Base-by-base conservation (phyloP, 441 rosid genomes). In the Isatis lusitanica region DNA sequence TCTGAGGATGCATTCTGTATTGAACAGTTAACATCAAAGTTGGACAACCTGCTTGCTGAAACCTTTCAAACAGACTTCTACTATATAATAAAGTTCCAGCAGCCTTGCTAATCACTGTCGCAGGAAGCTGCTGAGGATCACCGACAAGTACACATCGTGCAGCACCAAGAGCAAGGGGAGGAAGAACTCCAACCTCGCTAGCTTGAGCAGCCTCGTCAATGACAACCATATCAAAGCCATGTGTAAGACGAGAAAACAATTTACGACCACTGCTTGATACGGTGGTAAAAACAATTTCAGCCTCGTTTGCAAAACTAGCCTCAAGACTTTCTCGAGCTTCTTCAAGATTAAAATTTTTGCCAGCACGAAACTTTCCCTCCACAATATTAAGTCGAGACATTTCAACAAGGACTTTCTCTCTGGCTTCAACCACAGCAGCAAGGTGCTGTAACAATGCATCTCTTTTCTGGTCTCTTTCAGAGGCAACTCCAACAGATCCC, bases 81-180 rank as follows among this genome's bases (percentile, higher is more conserved):
- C 98, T 93, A 76, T 95, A 95, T 58, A 91, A 50, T 66, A 95
- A 85, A 67, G 98, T 93, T 64, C 99, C 99, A 58, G 97, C 99
- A 52, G 98, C 97, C 80, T 95, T 95, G 86, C 97, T 93, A 73
- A 95, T 95, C 24, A 95, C 98, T 43, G 99, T 95, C 39, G 99
- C 99, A 71, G 99, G 99, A 81, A 95, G 99, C 85, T 95, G 99
- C 82, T 95, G 99, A 46, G 99, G 99, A 85, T 95, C 99, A 57
- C 99, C 98, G 9, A 95, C 99, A 77, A 95, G 97, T 74, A 95
- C 99, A 79, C 99, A 95, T 6, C 99, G 83, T n/a, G 98, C 90
- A 39, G 99, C 99, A 63, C 98, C 99, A 48, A 95, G 98, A 42
- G 98, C 81, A 52, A 96, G 93, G 35, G 99, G 99, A 74, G 99